A percentile compares a stretch with the other conserved stretches of the same genome.
Evolutionary conservation across 2,329 filamentous ascomycete species (phyloP).

Genomic region (Fusarium torreyae): DNA sequence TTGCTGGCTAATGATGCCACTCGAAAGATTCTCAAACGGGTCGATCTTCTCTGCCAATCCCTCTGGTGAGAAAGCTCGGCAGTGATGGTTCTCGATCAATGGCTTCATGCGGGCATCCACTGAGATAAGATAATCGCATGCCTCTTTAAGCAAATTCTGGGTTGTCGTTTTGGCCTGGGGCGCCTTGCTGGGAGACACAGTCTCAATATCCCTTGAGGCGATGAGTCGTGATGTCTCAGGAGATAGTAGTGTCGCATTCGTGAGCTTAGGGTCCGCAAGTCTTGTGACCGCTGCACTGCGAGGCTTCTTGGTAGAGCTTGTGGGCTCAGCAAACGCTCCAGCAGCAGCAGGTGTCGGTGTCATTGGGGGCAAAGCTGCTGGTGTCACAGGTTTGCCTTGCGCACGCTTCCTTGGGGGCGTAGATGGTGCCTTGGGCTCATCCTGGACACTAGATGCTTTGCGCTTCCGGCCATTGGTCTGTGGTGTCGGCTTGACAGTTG

Average conservation of each 20-base stretch:
- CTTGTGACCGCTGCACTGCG: conserved; percentile 63
- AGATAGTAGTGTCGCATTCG: conserved; percentile 80
- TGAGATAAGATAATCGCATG: conserved; percentile 79
- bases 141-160: conserved; percentile 80
- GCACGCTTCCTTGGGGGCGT: conserved; percentile 55
- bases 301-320: conserved; percentile 56
- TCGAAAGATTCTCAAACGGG: conserved; percentile 86
- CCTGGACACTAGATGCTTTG: conserved; percentile 48
- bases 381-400: conserved; percentile 40
- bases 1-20: conserved; percentile 95
- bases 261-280: conserved; percentile 73
- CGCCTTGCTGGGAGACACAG: conserved; percentile 63
- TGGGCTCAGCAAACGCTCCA: conserved; percentile 56
- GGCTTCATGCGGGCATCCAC: conserved; percentile 80
- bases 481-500: conserved; percentile 41
- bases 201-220: conserved; percentile 63
- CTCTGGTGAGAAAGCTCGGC: conserved; percentile 83
- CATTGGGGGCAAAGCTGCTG: conserved; percentile 54
- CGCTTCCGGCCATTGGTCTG: conserved; percentile 54
- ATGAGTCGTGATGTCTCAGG: conserved; percentile 77
- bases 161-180: conserved; percentile 67
- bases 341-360: conserved; percentile 65
- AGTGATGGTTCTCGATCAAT: conserved; percentile 82
- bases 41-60: conserved; percentile 89
- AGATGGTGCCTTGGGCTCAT: conserved; percentile 46